These are phyloP conservation scores for Chimonanthus praecox DNA, from an alignment of 164 flowering plant genomes.

Conservation along the genomic window DNA sequence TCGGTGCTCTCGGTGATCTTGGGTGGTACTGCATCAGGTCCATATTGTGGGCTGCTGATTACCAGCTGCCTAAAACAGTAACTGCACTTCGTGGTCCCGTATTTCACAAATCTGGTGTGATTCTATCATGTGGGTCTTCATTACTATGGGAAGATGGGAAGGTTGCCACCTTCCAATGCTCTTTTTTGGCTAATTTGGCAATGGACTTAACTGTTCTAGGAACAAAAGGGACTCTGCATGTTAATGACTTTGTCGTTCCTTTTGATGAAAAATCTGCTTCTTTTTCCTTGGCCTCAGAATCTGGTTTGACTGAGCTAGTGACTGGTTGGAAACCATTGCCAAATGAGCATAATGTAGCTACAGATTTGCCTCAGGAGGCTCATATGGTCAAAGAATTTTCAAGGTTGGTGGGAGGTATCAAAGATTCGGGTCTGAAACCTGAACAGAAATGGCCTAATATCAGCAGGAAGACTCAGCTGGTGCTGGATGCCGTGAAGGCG, in stretches of 20 bases:
- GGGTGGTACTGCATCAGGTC: conserved; percentile 49
- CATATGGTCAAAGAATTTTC: conserved; percentile 35
- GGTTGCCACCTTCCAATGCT: conserved; percentile 36
- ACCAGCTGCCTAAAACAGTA: conserved; percentile 36
- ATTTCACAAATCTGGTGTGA: conserved; percentile 32
- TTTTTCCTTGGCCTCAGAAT: conserved; percentile 12
- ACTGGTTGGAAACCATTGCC: conserved; percentile 24
- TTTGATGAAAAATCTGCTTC: conserved; percentile 18
- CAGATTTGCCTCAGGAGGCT: conserved; percentile 37
- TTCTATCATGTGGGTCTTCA: conserved; percentile 28
- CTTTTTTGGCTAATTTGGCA: conserved; percentile 24
- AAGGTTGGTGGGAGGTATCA: conserved; percentile 18
- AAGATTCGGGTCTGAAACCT: conserved; percentile 14
- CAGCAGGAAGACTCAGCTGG: conserved; percentile 33
- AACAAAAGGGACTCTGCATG: conserved; percentile 22
- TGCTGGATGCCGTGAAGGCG: conserved; percentile 30
- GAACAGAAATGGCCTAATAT: conserved; percentile 29
- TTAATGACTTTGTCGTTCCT: conserved; percentile 30
- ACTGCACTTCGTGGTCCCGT: conserved; percentile 23
- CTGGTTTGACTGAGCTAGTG: conserved; percentile 20
- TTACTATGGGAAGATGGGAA: conserved; percentile 38
- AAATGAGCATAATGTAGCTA: conserved; percentile 13
- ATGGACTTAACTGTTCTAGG: conserved; percentile 28
- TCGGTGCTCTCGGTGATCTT: conserved; percentile 39
- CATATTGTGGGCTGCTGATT: conserved; percentile 36